These are phyloP conservation scores for Rhodotorula taiwanensis DNA, from an alignment of 768 basidiomycete species.

Conservation along the genomic window DNA sequence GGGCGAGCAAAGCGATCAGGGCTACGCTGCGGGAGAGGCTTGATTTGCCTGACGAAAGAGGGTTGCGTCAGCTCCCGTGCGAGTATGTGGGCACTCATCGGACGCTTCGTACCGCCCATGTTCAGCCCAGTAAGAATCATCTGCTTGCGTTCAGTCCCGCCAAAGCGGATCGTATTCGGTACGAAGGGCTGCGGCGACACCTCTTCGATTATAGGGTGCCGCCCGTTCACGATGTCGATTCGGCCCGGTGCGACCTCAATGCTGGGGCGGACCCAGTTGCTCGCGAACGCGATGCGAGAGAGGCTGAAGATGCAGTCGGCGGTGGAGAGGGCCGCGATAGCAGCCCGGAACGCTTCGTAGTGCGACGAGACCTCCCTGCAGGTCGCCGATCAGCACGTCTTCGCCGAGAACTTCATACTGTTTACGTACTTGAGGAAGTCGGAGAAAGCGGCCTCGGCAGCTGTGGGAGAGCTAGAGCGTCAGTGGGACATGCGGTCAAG, in stretches of 20 bases:
- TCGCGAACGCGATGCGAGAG: constrained; percentile 66
- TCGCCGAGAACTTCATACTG: too few species aligned
- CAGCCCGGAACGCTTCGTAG: constrained; percentile 66
- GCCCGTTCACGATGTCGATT: constrained; percentile 70
- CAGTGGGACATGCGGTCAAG: too few species aligned
- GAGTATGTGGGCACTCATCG: too few species aligned
- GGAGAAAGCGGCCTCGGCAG: constrained; percentile 46
- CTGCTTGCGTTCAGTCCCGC: constrained; percentile 46
- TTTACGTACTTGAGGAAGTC: constrained; percentile 15
- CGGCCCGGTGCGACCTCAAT: constrained; percentile 59
- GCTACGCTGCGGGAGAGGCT: constrained; percentile 73
- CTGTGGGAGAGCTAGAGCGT: not conserved
- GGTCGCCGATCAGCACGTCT: constrained; percentile 48
- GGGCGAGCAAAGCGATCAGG: constrained; percentile 51
- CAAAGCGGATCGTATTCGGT: constrained; percentile 68
- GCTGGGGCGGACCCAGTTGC: constrained; percentile 68
- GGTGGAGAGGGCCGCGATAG: constrained; percentile 69
- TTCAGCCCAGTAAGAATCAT: constrained; percentile 50
- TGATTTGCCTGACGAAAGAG: constrained; percentile 58
- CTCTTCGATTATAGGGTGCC: constrained; percentile 88
- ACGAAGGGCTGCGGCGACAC: constrained; percentile 74
- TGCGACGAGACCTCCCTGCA: constrained; percentile 58
- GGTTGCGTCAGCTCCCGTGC: not conserved
- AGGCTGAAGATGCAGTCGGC: constrained; percentile 77
- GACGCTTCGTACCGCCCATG: constrained; percentile 44